Evolutionary conservation across 2,329 filamentous ascomycete species (phyloP).

Genomic region (Ilyonectria sp.): DNA sequence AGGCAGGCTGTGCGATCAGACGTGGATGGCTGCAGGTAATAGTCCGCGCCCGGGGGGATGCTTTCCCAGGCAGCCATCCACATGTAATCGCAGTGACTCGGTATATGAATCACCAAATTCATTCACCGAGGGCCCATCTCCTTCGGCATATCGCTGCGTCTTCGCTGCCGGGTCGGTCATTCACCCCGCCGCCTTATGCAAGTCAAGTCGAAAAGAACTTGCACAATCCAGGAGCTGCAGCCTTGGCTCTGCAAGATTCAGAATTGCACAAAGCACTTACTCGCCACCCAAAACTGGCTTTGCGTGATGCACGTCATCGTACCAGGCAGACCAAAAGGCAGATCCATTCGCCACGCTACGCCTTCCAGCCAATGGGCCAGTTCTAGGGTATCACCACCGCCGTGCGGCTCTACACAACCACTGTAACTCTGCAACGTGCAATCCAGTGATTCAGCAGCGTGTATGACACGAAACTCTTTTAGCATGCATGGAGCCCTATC

Average conservation of each 20-base stretch:
- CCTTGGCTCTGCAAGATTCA: conserved; percentile 15
- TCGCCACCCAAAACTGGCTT: background rate
- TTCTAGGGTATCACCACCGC: background rate
- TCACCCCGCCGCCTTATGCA: background rate
- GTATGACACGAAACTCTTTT: background rate
- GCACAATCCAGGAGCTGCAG: conserved; percentile 1
- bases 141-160: background rate
- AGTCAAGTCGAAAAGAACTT: background rate
- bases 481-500: background rate
- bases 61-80: background rate
- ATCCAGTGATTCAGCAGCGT: background rate
- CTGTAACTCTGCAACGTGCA: background rate
- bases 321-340: conserved; percentile 22
- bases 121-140: background rate
- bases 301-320: conserved; percentile 16
- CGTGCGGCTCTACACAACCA: background rate
- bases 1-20: conserved; percentile 3
- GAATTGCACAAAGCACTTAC: background rate
- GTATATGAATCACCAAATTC: background rate
- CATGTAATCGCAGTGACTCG: background rate
- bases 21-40: conserved; percentile 11
- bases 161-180: background rate
- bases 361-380: background rate
- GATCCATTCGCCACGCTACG: conserved; percentile 14
- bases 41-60: background rate